A percentile compares a stretch with the other conserved stretches of the same genome.
These are phyloP conservation scores for Colletotrichum orbiculare DNA, from an alignment of 2,329 filamentous ascomycete genomes.

Conservation along the genomic window DNA sequence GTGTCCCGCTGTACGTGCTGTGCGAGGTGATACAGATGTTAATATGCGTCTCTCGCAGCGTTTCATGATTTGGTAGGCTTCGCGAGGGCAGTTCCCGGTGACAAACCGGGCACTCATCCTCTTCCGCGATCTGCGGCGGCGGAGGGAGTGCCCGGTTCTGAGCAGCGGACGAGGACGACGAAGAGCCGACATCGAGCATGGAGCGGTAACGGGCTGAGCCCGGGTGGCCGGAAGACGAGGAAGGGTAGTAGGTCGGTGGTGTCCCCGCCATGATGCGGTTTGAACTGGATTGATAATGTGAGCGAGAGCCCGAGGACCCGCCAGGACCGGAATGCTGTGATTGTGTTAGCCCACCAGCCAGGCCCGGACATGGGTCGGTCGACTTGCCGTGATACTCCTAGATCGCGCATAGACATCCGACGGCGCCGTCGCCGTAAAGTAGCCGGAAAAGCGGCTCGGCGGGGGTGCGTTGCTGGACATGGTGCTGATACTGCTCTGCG, in stretches of 20 bases:
- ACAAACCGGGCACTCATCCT: constrained; percentile 84
- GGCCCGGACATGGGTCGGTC: background rate
- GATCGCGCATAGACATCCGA: constrained; percentile 47
- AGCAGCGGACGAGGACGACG: constrained; percentile 50
- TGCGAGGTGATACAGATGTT: constrained; percentile 66
- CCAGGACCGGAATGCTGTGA: constrained; percentile 41
- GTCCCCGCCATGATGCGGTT: constrained; percentile 54
- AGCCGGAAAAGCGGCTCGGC: constrained; percentile 49
- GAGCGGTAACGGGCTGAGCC: constrained; percentile 42
- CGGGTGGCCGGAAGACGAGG: constrained; percentile 39
- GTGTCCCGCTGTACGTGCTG: constrained; percentile 58
- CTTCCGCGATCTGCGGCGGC: constrained; percentile 69
- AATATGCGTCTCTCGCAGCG: constrained; percentile 68
- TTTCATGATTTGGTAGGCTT: constrained; percentile 63
- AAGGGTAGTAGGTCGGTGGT: constrained; percentile 49
- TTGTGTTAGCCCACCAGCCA: constrained; percentile 28
- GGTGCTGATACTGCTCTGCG: constrained; percentile 56
- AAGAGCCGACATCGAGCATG: constrained; percentile 45
- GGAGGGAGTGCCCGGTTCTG: constrained; percentile 53
- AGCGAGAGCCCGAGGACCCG: constrained; percentile 41
- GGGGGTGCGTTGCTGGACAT: constrained; percentile 44
- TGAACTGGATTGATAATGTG: constrained; percentile 49
- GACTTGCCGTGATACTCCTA: constrained; percentile 34
- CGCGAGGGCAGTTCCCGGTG: constrained; percentile 75
- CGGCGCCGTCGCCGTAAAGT: constrained; percentile 47